Evolutionary conservation across 495 filamentous ascomycete species (phyloP).

Genomic region (Annulohypoxylon nitens): DNA sequence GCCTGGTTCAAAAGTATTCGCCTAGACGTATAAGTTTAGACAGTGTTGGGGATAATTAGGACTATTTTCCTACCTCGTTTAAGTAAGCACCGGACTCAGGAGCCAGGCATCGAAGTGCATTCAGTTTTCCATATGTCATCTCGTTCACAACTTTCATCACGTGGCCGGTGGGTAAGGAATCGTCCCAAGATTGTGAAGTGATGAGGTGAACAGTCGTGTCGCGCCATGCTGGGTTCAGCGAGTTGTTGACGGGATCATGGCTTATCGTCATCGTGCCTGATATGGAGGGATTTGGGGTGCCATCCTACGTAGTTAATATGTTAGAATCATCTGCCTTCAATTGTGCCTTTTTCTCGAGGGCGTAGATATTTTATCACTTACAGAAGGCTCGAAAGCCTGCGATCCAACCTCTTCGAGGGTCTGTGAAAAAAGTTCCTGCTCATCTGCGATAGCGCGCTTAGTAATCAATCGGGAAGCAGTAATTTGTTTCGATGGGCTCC

Average conservation of each 20-base stretch:
- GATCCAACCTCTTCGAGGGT: slow-evolving; percentile 3
- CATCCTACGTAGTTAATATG: not conserved
- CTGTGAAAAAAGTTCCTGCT: not conserved
- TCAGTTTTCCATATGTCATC: slow-evolving; percentile 25
- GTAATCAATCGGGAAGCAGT: slow-evolving; percentile 8
- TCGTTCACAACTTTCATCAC: not conserved
- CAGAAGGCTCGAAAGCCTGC: not conserved
- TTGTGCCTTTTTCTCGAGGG: too few species aligned
- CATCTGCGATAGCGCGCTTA: not conserved
- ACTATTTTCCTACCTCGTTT: slow-evolving; percentile 6
- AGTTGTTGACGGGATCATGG: slow-evolving; percentile 12
- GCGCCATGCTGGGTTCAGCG: slow-evolving; percentile 19
- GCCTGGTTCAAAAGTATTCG: slow-evolving; percentile 20
- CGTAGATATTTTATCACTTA: not conserved
- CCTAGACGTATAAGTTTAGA: slow-evolving; percentile 1
- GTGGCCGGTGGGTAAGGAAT: not conserved
- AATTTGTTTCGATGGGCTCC: not conserved
- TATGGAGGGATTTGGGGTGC: not conserved
- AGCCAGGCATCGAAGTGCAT: not conserved
- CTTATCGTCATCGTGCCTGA: slow-evolving; percentile 23
- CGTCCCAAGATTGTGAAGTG: not conserved
- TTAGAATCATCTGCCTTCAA: not conserved
- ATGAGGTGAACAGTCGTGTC: slow-evolving; percentile 9
- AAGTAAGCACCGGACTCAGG: slow-evolving; percentile 17
- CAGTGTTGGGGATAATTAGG: not conserved